These are phyloP conservation scores for Ulota crispa DNA, from an alignment of 225 moss, liverwort and hornwort genomes.

Conservation along the genomic window DNA sequence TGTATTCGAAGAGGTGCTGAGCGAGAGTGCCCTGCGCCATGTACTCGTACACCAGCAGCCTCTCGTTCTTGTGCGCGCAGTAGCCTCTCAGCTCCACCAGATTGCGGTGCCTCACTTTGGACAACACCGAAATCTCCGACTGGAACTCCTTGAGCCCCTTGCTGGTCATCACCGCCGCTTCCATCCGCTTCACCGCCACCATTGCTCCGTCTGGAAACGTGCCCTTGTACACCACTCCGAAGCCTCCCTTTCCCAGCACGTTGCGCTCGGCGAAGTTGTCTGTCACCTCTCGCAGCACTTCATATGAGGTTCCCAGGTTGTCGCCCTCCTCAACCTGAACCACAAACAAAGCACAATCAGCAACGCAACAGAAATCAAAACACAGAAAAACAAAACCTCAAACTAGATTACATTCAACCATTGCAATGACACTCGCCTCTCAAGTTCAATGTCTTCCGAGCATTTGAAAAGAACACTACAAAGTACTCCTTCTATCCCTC, in stretches of 20 bases:
- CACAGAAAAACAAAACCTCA: too few species aligned
- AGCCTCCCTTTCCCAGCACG: constrained; percentile 82
- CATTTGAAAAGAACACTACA: not conserved
- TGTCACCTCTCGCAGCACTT: constrained; percentile 75
- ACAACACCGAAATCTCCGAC: constrained; percentile 86
- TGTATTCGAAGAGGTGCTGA: constrained; percentile 82
- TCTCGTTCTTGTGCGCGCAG: constrained; percentile 83
- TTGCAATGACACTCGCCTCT: not conserved
- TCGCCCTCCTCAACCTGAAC: constrained; percentile 65
- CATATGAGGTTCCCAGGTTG: constrained; percentile 74
- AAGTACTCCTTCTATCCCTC: too few species aligned
- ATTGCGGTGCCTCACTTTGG: constrained; percentile 90
- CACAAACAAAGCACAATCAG: not conserved
- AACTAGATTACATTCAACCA: not conserved
- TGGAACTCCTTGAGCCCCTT: constrained; percentile 93
- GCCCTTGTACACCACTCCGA: constrained; percentile 93
- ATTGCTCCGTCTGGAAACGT: constrained; percentile 84
- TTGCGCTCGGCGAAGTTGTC: constrained; percentile 85
- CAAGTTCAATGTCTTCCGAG: not conserved
- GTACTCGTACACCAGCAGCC: constrained; percentile 91
- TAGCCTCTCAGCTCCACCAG: constrained; percentile 85
- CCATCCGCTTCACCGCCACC: constrained; percentile 96
- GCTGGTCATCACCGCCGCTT: constrained; percentile 83
- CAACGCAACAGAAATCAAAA: not conserved
- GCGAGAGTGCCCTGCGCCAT: constrained; percentile 92